Conservation (phyloP, 306 rosid genomes). For the Myrica gale region DNA sequence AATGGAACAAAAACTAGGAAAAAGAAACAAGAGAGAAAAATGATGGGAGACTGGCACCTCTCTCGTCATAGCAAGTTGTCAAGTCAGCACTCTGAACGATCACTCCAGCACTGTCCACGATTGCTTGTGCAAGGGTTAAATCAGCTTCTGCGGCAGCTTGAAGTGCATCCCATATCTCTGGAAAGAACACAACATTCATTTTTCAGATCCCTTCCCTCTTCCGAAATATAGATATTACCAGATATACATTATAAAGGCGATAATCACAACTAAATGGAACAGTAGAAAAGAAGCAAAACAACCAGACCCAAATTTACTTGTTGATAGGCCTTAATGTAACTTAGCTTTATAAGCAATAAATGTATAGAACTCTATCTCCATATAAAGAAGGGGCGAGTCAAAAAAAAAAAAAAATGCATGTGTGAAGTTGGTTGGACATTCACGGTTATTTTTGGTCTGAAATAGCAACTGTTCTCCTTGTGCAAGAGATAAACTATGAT, state of each 20-base stretch:
- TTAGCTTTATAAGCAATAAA: neutral
- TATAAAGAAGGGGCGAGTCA: neutral
- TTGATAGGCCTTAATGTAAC: neutral
- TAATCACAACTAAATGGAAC: neutral
- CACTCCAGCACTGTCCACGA: constrained; percentile 93
- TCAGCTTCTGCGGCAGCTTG: constrained; percentile 98
- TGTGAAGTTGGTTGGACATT: neutral
- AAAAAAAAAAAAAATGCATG: neutral
- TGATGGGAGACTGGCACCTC: constrained; percentile 45
- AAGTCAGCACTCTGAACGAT: constrained; percentile 90
- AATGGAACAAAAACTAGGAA: neutral
- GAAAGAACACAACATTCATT: constrained; percentile 6
- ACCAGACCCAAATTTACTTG: neutral
- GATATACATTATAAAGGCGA: neutral
- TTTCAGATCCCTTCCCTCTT: neutral
- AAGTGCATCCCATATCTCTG: constrained; percentile 99
- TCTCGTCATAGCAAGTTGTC: constrained; percentile 92
- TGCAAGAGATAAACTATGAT: neutral
- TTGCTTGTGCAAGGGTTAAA: constrained; percentile 77
- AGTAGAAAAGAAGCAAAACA: neutral
- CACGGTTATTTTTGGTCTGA: neutral
- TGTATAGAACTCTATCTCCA: neutral
- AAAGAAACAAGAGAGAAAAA: constrained; percentile 2
- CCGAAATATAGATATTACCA: no score
- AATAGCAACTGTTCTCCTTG: neutral